Conservation (phyloP, 495 filamentous ascomycete genomes). For the Aspergillus sclerotioniger region DNA sequence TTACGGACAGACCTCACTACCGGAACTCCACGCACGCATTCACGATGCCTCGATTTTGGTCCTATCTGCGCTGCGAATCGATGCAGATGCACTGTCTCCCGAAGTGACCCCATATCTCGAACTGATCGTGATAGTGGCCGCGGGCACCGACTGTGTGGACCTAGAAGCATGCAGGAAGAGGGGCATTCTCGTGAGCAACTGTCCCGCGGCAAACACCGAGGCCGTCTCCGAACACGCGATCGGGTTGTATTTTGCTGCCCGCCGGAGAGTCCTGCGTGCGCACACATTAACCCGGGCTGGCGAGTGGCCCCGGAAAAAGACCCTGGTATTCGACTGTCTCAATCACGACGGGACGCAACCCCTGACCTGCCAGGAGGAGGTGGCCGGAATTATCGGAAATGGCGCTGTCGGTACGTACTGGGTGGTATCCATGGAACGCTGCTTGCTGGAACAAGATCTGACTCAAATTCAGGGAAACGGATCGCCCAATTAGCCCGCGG, state of each 20-base stretch:
- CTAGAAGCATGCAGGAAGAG: constrained; percentile 46
- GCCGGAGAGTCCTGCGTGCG: constrained; percentile 46
- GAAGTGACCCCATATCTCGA: constrained; percentile 37
- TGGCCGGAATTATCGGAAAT: constrained; percentile 34
- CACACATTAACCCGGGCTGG: constrained; percentile 34
- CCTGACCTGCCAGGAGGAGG: constrained; percentile 31
- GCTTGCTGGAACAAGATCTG: neutral
- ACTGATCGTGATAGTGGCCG: constrained; percentile 51
- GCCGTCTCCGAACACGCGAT: constrained; percentile 56
- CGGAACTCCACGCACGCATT: constrained; percentile 42
- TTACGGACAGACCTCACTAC: constrained; percentile 16
- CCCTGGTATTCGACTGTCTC: constrained; percentile 22
- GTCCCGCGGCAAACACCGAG: constrained; percentile 49
- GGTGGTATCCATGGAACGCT: neutral
- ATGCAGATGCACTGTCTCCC: constrained; percentile 36
- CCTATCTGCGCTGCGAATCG: constrained; percentile 36
- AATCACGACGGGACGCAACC: constrained; percentile 22
- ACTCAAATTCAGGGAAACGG: constrained; percentile 23
- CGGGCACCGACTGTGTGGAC: constrained; percentile 55
- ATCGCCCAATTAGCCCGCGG: constrained; percentile 27
- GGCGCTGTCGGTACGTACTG: constrained; percentile 28
- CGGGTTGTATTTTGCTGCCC: constrained; percentile 51
- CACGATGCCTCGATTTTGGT: constrained; percentile 51
- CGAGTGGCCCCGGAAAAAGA: constrained; percentile 21
- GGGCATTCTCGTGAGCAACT: constrained; percentile 48